A percentile compares a stretch with the other conserved stretches of the same genome.
phyloP scores from a whole-genome alignment of 148 eudicot genomes.

The Heliosperma pusillum region DNA sequence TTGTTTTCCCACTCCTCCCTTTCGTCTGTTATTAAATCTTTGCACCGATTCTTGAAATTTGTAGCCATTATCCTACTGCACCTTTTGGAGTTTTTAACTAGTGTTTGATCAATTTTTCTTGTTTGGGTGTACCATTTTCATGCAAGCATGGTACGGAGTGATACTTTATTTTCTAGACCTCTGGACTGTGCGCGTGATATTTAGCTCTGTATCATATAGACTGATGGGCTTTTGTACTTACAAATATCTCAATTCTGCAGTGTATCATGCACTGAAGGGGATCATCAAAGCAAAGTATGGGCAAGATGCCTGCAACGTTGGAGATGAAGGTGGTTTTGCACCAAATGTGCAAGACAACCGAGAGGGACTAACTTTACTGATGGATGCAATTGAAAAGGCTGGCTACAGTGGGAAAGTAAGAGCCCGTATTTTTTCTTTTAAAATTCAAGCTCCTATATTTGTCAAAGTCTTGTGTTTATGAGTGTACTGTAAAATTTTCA shows the following conservation, averaged over 20 bases:
- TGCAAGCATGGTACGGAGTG: constrained; percentile 5
- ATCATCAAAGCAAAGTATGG: constrained; percentile 96
- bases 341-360: constrained; percentile 97
- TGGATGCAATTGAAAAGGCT: constrained; percentile 97
- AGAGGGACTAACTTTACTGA: constrained; percentile 81
- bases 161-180: not conserved
- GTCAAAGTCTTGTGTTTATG: constrained; percentile 5
- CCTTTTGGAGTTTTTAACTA: not conserved
- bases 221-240: not conserved
- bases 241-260: constrained; percentile 33
- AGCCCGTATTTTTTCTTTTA: not conserved
- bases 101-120: not conserved
- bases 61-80: no score
- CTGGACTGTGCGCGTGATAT: not conserved
- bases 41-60: constrained; percentile 4
- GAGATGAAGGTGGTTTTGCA: constrained; percentile 99
- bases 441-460: constrained; percentile 4
- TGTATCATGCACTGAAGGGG: constrained; percentile 86
- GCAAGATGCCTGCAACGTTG: constrained; percentile 98
- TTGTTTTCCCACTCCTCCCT: not conserved
- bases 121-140: not conserved
- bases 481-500: constrained; percentile 32
- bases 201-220: constrained; percentile 8
- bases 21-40: not conserved
- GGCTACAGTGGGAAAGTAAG: constrained; percentile 94